Evolutionary conservation across 169 alveolate species (phyloP), one percentile per base, ranked within the genome.

Genomic region (Prorocentrum cordatum): DNA sequence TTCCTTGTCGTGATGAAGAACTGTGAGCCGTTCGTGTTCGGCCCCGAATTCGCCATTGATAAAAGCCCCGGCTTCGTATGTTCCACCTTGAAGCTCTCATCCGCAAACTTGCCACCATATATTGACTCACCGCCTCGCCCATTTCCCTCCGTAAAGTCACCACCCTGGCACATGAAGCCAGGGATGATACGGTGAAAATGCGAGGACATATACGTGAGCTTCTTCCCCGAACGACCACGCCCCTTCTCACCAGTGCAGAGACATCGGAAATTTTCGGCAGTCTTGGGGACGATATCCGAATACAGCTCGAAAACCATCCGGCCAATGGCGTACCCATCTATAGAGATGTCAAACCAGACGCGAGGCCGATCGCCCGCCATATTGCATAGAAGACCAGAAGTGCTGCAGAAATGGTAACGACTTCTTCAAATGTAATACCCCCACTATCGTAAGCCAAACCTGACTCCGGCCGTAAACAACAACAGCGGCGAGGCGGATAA

Each of bases 11-110:
- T 95, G 64, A 97, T 94, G 91, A 95, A 96, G 93, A 97, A 96
- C 93, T 97, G 98, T n/a, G 97, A 93, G 16, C 98, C 98, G 91
- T 97, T 97, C 20, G 98, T 95, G 93, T 96, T 93, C 45, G 96
- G 96, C 0, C 98, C 98, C 14, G 67, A 20, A 92, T 97, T 97
- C 64, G 99, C 98, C 99, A 97, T 97, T 27, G 98, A 96, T 42
- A 97, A 36, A 27, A 54, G 31, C 4, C 91, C 91, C 7, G 29
- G 31, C 45, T 93, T 93, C 59, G 38, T 94, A 95, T 97, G 99
- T 91, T 95, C 94, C 77, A 95, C 82, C 47, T 84, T 88, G 94
- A 97, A 97, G 94, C 96, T 96, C 94, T 97, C 99, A 92, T 97
- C 99, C 20, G 95, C 94, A 89, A 97, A 97, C 72, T 93, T 94